Evolutionary conservation across 1,284 basidiomycete species (phyloP), one percentile per base, ranked within the genome.

Genomic region (Bondarzewia mesenterica): DNA sequence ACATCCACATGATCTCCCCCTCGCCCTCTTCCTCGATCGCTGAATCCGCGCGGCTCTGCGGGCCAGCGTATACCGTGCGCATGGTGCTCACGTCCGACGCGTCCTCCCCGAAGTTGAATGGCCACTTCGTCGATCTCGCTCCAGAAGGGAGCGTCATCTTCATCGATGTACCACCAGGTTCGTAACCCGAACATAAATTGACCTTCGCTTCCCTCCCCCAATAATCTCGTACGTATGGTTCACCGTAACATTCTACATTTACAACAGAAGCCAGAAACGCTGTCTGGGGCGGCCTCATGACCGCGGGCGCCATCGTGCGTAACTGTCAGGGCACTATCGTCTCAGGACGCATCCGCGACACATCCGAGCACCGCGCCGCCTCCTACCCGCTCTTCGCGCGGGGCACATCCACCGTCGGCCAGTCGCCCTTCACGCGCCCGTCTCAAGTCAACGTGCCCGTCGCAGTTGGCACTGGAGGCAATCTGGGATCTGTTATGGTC

Each of bases 251-350:
- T 18, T 40, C 20, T 2, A 25, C 37, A 1, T 12, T 7, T n/a
- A 6, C 32, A 45, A 45, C 63, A 91, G 88, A 82, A 54, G 70
- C 74, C 41, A 89, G 86, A 62, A 92, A 86, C 54, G 91, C 91
- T 1, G 85, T 91, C 0, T 93, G 93, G 88, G 93, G 93, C 7
- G 93, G 92, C 3, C 75, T 95, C 27, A 92, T 95, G 89, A 85
- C 89, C 1, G 85, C 88, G 0, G 85, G 90, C 15, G 90, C 92
- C 0, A 77, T 82, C 58, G 70, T 77, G 12, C 77, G 82, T 38
- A 76, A 75, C 20, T 82, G 82, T 4, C 67, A 73, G 15, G 92
- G 89, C 5, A 88, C 89, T 29, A 71, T 95, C 43, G 83, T 95
- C 48, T 85, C 83, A 43, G 92, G 92, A 2, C 77, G 89, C 10